Conservation (phyloP, 306 rosid genomes). For the Prunus padus region DNA sequence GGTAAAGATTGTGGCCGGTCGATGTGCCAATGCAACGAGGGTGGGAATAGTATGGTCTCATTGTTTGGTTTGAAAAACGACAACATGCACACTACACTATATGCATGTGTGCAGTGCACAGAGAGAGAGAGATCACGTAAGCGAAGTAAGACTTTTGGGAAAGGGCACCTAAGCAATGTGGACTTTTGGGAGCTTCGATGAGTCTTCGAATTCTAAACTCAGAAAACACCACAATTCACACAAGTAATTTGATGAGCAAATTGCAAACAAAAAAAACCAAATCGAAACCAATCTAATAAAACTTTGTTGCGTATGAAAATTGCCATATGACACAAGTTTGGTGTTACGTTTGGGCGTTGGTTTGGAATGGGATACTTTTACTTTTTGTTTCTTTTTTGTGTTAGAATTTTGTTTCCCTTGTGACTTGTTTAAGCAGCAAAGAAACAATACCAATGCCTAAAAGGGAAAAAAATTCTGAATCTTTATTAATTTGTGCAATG, state of each 20-base stretch:
- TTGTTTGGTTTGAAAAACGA: neutral
- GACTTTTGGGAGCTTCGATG: neutral
- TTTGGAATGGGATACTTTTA: neutral
- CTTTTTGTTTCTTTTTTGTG: neutral
- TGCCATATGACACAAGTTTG: neutral
- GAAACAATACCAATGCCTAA: neutral
- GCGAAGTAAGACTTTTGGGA: neutral
- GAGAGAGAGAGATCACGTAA: neutral
- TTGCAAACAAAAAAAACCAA: neutral
- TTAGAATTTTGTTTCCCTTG: neutral
- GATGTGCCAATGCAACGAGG: neutral
- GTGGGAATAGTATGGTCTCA: neutral
- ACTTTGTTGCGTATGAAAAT: neutral
- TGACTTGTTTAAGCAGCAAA: neutral
- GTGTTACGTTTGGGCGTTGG: neutral
- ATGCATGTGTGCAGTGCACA: neutral
- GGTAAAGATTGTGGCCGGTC: neutral
- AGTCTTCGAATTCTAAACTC: no score
- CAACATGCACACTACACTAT: neutral
- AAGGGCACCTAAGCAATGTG: neutral
- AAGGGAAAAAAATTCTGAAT: neutral
- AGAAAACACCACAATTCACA: no score
- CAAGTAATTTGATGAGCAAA: no score
- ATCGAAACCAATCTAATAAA: neutral
- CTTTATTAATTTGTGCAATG: neutral